These are phyloP conservation scores for Cnidoscolus chayamansa DNA, from an alignment of 441 rosid genomes.

Conservation along the genomic window DNA sequence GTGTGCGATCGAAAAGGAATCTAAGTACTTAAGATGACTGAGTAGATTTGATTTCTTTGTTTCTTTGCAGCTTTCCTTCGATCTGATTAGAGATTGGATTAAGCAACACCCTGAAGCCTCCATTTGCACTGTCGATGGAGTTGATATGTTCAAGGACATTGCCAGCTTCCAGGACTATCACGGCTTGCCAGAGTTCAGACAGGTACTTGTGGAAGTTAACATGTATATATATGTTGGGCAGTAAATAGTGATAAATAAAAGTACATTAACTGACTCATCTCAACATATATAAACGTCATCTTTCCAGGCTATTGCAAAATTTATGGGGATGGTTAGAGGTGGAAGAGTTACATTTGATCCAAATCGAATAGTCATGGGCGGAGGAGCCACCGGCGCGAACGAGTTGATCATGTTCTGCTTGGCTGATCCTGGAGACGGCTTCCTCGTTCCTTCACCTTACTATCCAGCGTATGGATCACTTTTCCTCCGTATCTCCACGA, in stretches of 20 bases:
- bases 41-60: neutral
- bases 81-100: conserved; percentile 64
- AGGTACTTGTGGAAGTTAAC: conserved; percentile 32
- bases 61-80: conserved; percentile 61
- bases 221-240: no score
- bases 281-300: no score
- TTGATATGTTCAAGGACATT: conserved; percentile 46
- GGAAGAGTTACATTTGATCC: conserved; percentile 61
- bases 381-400: conserved; percentile 95
- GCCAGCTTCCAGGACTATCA: conserved; percentile 81
- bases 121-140: conserved; percentile 65
- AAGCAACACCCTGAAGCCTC: conserved; percentile 63
- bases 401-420: conserved; percentile 77
- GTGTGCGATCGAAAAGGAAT: neutral
- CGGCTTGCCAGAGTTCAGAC: conserved; percentile 77
- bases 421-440: conserved; percentile 82
- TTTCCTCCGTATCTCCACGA: neutral
- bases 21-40: no score
- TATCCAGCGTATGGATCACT: conserved; percentile 69
- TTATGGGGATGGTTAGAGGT: conserved; percentile 74
- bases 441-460: conserved; percentile 86
- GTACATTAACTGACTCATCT: no score
- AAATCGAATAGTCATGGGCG: conserved; percentile 79
- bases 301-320: conserved; percentile 77
- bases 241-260: no score